Base-by-base conservation (phyloP, 2,329 filamentous ascomycete species). In the Chaetomium globosum region DNA sequence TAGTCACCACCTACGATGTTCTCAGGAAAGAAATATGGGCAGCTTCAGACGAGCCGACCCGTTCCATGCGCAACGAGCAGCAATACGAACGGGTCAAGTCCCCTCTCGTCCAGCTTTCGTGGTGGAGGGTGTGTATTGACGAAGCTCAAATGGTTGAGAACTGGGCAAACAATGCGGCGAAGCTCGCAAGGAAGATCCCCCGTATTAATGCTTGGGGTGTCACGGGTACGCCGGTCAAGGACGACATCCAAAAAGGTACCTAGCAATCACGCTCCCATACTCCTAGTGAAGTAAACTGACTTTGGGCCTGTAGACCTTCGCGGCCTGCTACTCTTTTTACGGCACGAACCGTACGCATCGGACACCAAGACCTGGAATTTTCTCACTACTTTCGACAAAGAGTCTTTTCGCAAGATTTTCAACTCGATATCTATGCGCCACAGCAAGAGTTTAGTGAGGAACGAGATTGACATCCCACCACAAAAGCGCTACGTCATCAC, bases 61-160 rank as follows among this genome's bases (percentile, higher is more conserved):
- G 94, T 43, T 76, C 80, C 2, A 84, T 87, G 68, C 83, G 93
- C 59, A 85, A 89, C 8, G 81, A 84, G 62, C 86, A 88, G 70
- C 87, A 85, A 63, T 89, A 91, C 63, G 81, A 87, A 66, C 83
- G 88, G 31, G 82, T 84, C 2, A 88, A 83, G 59, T 95, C 92
- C 4, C 93, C 93, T 0, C 80, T 98, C 7, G 87, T 93, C 10
- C 85, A 90, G 70, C 86, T 97, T 21, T 87, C 83, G 1, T 98
- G 92, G 93, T 97, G 93, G 92, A 85, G 94, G 51, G 86, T 96
- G 1, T 88, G 87, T 61, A 81, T 90, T 1, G 88, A 90, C 65
- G 93, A 89, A 80, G 88, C 94, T 0, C 95, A 99, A 73, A 96
- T 97, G 90, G 88, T 98, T 51, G 94, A 98, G 74, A 94, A 87